Base-by-base conservation (phyloP, 176 grass and related monocot genomes). In the Phoenix roebelenii region DNA sequence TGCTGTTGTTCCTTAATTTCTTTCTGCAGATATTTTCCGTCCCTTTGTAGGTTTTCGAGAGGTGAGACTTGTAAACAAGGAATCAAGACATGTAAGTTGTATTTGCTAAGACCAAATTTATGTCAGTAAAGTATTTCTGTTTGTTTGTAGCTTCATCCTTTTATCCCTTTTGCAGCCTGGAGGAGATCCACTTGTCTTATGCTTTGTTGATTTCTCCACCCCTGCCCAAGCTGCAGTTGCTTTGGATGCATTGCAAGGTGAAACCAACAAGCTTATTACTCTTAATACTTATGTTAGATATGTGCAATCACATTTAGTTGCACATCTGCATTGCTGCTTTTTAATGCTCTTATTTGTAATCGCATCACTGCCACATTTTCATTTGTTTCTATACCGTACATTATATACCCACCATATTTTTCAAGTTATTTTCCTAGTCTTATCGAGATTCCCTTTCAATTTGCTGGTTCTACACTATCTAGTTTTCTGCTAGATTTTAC, bases 81-180 rank as follows among this genome's bases (percentile, higher is more conserved):
- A 98, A 77, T 85, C 87, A 18, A 85, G 83, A 90, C 84, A 92
- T 26, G 93, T 98, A 85, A 76, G 81, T 79, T 44, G 35, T 2
- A 44, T 14, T 44, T 44, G 7, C 35, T 44, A 14, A 12, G 35
- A 44, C 9, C 35, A 44, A 44, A 44, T 14, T 44, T 44, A 14
- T 44, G 35, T 44, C 35, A 0, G 10, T 44, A 10, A 44, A 44
- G 35, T 44, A 14, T 44, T 44, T 7, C 35, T 12, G 35, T 44
- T 44, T 44, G 10, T 44, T 44, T 44, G 10, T 44, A 44, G 35
- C 35, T 44, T 44, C 35, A 53, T 32, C 29, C 30, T 54, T 57
- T 78, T 57, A 78, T 4, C 35, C 7, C 51, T 71, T 85, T 24
- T 82, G 54, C 56, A 97, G 93, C 84, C 87, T 76, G 93, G 85